phyloP scores from a whole-genome alignment of 148 eudicot genomes.

The Camellia granthamiana region DNA sequence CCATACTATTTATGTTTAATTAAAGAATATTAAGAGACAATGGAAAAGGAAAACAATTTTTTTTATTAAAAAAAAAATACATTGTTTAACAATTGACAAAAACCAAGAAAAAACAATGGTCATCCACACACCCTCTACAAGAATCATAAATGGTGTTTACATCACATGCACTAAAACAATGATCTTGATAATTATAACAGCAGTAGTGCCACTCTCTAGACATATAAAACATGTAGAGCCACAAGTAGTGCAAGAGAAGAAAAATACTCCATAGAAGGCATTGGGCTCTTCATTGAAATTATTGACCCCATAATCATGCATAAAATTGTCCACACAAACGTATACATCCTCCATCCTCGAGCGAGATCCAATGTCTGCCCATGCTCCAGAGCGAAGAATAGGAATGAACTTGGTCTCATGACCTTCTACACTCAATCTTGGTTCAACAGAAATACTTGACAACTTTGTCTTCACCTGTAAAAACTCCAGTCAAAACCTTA shows the following conservation, averaged over 20 bases:
- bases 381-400: constrained; percentile 83
- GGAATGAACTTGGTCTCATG: constrained; percentile 48
- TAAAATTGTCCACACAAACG: constrained; percentile 70
- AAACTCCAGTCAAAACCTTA: constrained; percentile 17
- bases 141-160: neutral
- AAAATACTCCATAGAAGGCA: constrained; percentile 84
- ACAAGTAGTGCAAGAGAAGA: constrained; percentile 3
- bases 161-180: neutral
- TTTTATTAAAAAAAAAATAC: neutral
- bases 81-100: neutral
- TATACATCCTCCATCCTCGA: constrained; percentile 91
- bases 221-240: neutral
- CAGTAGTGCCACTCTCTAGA: neutral
- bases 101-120: neutral
- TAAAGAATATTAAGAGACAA: neutral
- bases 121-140: neutral
- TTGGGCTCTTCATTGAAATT: constrained; percentile 42
- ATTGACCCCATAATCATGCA: constrained; percentile 49
- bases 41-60: neutral
- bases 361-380: constrained; percentile 86
- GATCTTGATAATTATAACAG: neutral
- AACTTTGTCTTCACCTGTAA: constrained; percentile 48
- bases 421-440: constrained; percentile 29
- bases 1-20: neutral
- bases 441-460: constrained; percentile 45